A percentile compares a stretch with the other conserved stretches of the same genome.
These are phyloP conservation scores for Phytophthora sp. DNA, from an alignment of 352 stramenopile species.

Conservation along the genomic window DNA sequence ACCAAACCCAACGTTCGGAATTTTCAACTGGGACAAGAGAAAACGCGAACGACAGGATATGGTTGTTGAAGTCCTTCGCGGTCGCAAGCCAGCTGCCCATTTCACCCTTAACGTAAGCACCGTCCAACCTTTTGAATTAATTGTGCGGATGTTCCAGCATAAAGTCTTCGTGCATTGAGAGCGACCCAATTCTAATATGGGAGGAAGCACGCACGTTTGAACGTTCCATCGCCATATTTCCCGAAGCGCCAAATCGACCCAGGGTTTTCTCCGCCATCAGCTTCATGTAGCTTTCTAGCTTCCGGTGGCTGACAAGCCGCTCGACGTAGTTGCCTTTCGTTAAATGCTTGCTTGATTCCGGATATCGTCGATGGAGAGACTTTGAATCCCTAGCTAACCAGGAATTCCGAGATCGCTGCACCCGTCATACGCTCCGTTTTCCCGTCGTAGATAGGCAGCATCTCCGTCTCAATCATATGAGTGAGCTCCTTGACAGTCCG, in stretches of 20 bases:
- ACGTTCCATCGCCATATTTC: background rate
- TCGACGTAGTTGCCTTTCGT: background rate
- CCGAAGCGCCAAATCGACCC: background rate
- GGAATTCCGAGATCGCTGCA: background rate
- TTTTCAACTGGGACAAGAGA: slow-evolving; percentile 29
- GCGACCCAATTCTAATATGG: background rate
- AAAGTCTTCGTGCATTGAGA: background rate
- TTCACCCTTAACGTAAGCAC: slow-evolving; percentile 27
- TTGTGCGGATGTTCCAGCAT: no score
- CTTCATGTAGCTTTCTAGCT: slow-evolving; percentile 15
- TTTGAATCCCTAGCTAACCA: background rate
- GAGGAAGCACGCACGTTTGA: slow-evolving; percentile 18
- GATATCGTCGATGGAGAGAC: background rate
- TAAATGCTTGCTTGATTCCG: background rate
- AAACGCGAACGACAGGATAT: slow-evolving; percentile 29
- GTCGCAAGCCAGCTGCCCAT: slow-evolving; percentile 32
- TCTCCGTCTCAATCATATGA: background rate
- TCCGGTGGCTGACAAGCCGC: background rate
- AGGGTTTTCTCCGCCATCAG: slow-evolving; percentile 20
- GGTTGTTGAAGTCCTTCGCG: slow-evolving; percentile 35
- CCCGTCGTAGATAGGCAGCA: slow-evolving; percentile 10
- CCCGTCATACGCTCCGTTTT: slow-evolving; percentile 12
- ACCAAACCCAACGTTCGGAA: slow-evolving; percentile 18
- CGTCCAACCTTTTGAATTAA: no score
- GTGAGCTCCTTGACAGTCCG: background rate